Evolutionary conservation across 2,329 filamentous ascomycete genomes (phyloP), one percentile per base, ranked within the genome.

Genomic region (Talaromyces sp.): DNA sequence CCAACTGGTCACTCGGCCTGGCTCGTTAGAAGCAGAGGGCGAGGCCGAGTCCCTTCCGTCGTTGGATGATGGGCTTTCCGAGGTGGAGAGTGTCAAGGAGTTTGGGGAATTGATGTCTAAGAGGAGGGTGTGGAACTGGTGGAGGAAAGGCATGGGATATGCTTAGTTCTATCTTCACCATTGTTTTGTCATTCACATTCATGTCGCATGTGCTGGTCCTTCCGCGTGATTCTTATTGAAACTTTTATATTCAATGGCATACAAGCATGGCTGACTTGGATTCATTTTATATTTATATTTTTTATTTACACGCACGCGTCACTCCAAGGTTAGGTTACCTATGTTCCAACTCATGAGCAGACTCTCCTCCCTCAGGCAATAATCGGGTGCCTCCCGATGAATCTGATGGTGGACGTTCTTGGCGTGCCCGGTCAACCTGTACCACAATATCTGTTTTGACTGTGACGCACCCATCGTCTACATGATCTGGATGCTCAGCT

Each of bases 61-160:
- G 22, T n/a, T n/a, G 16, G 32, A 52, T 54, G 30, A 55, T 16
- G 75, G 72, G 2, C 75, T 82, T 47, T 74, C 80, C 45, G 87
- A 90, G 69, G 80, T 85, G 1, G 80, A 80, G 3, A 82, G 83
- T 1, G 83, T 89, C 4, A 83, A 84, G 57, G 84, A 85, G 11
- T 90, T 90, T 69, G 85, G 81, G 1, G 70, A 70, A 24, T 70
- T 76, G 16, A 89, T 90, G 86, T 77, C 85, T 49, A 65, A 75
- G 32, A 76, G 80, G 43, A 85, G 85, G 0, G 68, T 89, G 4
- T 76, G 77, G 58, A 67, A 63, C 0, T 91, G 88, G 88, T 90
- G 86, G 86, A 82, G 82, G 63, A 79, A 75, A 43, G 86, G 79
- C 0, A 90, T 90, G 87, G 85, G 85, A 19, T 74, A 74, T 67